phyloP scores from a whole-genome alignment of 768 basidiomycete genomes.

The Candolleomyces efflorescens region DNA sequence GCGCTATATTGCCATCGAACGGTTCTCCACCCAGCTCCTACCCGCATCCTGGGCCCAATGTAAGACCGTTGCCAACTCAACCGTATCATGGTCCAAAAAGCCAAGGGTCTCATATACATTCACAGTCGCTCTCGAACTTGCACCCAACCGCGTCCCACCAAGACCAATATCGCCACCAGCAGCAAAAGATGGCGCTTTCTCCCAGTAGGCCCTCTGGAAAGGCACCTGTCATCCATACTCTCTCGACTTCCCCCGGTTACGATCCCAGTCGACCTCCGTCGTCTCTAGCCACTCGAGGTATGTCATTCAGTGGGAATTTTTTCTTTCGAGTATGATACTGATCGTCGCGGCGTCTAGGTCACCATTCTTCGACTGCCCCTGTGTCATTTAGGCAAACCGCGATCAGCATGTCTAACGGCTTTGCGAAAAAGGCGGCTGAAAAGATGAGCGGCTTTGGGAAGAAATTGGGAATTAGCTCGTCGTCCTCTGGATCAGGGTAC shows the following conservation, averaged over 20 bases:
- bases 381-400: constrained; percentile 35
- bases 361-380: background rate
- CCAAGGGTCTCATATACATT: background rate
- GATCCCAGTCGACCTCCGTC: background rate
- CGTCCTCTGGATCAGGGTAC: constrained; percentile 38
- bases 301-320: background rate
- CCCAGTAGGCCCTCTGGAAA: background rate
- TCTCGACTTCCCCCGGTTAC: background rate
- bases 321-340: background rate
- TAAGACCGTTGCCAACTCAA: constrained; percentile 9
- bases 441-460: constrained; percentile 66
- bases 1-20: constrained; percentile 18
- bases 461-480: constrained; percentile 35
- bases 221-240: background rate
- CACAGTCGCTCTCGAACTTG: background rate
- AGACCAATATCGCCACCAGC: background rate
- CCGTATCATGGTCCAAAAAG: background rate
- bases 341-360: background rate
- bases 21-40: background rate
- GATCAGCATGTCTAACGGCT: constrained; percentile 67
- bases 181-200: background rate
- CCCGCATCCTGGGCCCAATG: too few species aligned
- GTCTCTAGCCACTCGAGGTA: background rate
- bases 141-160: background rate
- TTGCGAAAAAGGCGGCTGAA: constrained; percentile 75